Evolutionary conservation across 805 yeast genomes (phyloP).

Genomic region (Candida alai): DNA sequence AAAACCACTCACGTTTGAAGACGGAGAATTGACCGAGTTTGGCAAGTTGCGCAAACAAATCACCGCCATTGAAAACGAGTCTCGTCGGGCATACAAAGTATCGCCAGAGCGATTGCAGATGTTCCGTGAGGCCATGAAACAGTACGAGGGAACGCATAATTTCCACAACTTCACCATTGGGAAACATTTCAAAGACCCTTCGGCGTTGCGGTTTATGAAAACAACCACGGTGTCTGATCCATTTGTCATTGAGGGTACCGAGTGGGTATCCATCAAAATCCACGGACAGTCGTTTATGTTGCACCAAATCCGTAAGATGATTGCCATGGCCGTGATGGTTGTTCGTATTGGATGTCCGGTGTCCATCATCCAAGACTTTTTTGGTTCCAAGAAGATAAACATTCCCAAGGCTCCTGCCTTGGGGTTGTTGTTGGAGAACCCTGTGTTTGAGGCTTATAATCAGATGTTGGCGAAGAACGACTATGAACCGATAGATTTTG

Average conservation of each 20-base stretch:
- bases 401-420: constrained; percentile 98
- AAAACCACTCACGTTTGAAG: constrained; percentile 17
- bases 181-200: constrained; percentile 77
- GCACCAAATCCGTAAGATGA: constrained; percentile 97
- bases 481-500: constrained; percentile 69
- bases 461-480: constrained; percentile 68
- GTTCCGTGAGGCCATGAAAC: constrained; percentile 65
- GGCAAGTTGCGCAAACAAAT: constrained; percentile 45
- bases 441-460: constrained; percentile 87
- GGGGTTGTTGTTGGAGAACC: constrained; percentile 85
- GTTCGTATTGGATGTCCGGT: constrained; percentile 84
- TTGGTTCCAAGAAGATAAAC: constrained; percentile 68
- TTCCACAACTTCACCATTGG: constrained; percentile 87
- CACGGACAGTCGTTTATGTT: constrained; percentile 99
- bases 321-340: constrained; percentile 86
- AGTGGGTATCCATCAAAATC: constrained; percentile 93
- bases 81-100: constrained; percentile 68
- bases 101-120: constrained; percentile 55
- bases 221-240: constrained; percentile 78
- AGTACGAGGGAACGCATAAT: constrained; percentile 84
- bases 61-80: constrained; percentile 59
- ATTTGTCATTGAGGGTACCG: constrained; percentile 86
- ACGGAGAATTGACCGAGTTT: constrained; percentile 30
- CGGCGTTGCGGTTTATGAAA: constrained; percentile 82
- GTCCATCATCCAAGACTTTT: constrained; percentile 72